A percentile compares a stretch with the other conserved stretches of the same genome.
phyloP scores from a whole-genome alignment of 78 protist genomes.

The Speleostelium caveatum region DNA sequence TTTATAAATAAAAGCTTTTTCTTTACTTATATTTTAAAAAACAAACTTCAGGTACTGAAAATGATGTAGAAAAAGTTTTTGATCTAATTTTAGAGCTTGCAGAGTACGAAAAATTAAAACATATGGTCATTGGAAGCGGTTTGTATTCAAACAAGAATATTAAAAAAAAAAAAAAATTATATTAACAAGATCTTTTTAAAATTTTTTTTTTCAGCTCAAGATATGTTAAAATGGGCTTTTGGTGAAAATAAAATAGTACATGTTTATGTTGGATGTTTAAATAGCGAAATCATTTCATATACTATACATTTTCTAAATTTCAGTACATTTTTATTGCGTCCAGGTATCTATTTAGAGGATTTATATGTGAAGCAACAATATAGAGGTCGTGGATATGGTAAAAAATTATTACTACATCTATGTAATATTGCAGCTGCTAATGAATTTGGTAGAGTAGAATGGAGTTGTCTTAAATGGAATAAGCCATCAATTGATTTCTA shows the following conservation, averaged over 20 bases:
- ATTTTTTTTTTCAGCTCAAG: not conserved
- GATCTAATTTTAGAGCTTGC: slow-evolving; percentile 47
- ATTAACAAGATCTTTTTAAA: not conserved
- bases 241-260: slow-evolving; percentile 21
- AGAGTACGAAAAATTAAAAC: slow-evolving; percentile 39
- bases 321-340: slow-evolving; percentile 13
- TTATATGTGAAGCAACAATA: slow-evolving; percentile 52
- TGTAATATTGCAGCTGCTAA: slow-evolving; percentile 29
- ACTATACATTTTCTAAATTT: slow-evolving; percentile 30
- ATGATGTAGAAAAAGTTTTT: slow-evolving; percentile 26
- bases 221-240: slow-evolving; percentile 14
- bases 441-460: slow-evolving; percentile 69
- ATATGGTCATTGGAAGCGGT: slow-evolving; percentile 4
- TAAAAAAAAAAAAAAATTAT: not conserved
- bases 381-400: slow-evolving; percentile 59
- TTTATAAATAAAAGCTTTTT: slow-evolving; percentile 50
- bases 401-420: slow-evolving; percentile 32
- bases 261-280: slow-evolving; percentile 18
- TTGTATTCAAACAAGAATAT: too few relatives aligned
- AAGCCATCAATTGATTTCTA: slow-evolving; percentile 42
- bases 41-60: slow-evolving; percentile 16
- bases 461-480: slow-evolving; percentile 69
- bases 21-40: slow-evolving; percentile 11
- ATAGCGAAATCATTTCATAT: slow-evolving; percentile 12
- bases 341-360: slow-evolving; percentile 63